phyloP scores from a whole-genome alignment of 2,329 filamentous ascomycete genomes.

The Apiospora rasikravindrae region DNA sequence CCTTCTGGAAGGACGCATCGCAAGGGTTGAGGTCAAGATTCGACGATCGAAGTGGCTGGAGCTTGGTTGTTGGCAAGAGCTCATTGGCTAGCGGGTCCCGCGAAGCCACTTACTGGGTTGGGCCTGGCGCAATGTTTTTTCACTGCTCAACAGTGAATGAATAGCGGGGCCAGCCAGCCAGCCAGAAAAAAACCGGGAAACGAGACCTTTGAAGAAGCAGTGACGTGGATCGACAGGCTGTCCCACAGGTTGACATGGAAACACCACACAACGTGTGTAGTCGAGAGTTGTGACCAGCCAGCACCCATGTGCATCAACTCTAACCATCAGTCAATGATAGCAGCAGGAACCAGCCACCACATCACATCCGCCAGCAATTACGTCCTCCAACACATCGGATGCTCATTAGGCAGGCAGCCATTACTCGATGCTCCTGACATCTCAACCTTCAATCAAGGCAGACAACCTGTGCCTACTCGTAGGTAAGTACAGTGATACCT shows the following conservation, averaged over 20 bases:
- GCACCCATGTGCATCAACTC: neutral
- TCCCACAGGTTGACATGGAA: conserved; percentile 13
- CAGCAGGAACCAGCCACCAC: neutral
- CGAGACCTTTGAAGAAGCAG: neutral
- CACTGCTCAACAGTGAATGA: neutral
- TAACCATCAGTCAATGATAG: neutral
- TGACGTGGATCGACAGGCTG: conserved; percentile 5
- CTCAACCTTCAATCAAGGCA: too few species aligned
- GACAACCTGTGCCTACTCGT: too few species aligned
- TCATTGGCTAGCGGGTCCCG: conserved; percentile 3
- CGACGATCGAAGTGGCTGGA: conserved; percentile 3
- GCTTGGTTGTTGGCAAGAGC: conserved; percentile 5
- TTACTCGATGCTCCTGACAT: too few species aligned
- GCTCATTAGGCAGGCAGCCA: neutral
- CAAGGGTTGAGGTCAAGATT: conserved; percentile 9
- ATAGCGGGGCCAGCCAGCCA: neutral
- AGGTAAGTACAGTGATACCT: neutral
- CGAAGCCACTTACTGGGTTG: neutral
- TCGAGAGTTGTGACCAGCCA: neutral
- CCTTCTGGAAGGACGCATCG: neutral
- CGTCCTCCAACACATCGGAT: neutral
- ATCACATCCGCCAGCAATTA: neutral
- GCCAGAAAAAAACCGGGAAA: conserved; percentile 3
- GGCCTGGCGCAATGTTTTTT: neutral
- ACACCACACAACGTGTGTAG: neutral